These are phyloP conservation scores for Rubia tinctorum DNA, from an alignment of 305 asterid species.

Conservation along the genomic window DNA sequence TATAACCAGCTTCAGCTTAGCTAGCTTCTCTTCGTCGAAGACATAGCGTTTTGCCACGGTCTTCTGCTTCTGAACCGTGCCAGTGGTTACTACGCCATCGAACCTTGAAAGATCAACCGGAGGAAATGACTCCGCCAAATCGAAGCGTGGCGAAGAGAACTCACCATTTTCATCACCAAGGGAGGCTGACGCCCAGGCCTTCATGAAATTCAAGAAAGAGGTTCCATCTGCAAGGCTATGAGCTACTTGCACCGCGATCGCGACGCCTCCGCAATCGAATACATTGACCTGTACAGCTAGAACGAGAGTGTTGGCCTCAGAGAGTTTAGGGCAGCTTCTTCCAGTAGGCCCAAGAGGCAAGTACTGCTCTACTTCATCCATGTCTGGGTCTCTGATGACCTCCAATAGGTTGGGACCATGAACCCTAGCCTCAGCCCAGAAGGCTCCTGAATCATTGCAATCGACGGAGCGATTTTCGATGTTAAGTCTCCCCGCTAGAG, in stretches of 20 bases:
- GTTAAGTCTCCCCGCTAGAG: constrained; percentile 27
- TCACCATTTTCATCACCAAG: not conserved
- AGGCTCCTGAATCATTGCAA: constrained; percentile 31
- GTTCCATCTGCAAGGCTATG: not conserved
- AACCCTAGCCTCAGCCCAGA: constrained; percentile 28
- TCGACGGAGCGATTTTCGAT: constrained; percentile 9
- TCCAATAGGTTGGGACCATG: constrained; percentile 16
- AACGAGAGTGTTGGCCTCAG: not conserved
- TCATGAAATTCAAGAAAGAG: not conserved
- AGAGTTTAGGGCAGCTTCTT: not conserved
- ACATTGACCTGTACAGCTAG: constrained; percentile 17
- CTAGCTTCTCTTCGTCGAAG: not conserved
- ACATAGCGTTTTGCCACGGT: not conserved
- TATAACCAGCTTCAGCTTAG: not conserved
- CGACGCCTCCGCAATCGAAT: not conserved
- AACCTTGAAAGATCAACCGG: not conserved
- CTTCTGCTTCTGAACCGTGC: not conserved
- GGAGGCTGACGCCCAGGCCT: not conserved
- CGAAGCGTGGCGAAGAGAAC: not conserved
- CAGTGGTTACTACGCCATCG: not conserved
- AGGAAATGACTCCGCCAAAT: not conserved
- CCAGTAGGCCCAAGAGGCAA: constrained; percentile 13
- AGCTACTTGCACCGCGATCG: not conserved
- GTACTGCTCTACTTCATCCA: constrained; percentile 24
- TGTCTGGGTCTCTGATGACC: constrained; percentile 11